Percentiles rank a stretch among this genome's conserved stretches.
Conservation (phyloP, 164 flowering plant species). For the Kingdonia uniflora region DNA sequence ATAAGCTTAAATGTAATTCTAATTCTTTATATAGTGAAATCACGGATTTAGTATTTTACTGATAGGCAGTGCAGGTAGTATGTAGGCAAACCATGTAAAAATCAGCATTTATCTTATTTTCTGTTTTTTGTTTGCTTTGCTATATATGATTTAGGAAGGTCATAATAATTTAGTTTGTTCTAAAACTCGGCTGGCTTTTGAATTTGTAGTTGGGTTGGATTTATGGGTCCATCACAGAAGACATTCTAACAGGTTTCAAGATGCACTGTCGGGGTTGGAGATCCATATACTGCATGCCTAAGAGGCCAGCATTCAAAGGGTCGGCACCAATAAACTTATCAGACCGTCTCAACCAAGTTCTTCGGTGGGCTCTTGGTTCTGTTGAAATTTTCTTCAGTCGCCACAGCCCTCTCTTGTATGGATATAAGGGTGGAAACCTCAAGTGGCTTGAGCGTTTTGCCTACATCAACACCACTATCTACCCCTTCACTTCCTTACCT, state of each 20-base stretch:
- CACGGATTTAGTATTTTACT: too few relatives aligned
- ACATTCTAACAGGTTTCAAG: conserved; percentile 88
- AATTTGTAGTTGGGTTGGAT: conserved; percentile 84
- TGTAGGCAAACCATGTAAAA: too few relatives aligned
- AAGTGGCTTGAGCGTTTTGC: conserved; percentile 84
- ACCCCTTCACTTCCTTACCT: conserved; percentile 92
- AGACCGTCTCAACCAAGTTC: conserved; percentile 87
- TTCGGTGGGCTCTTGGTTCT: conserved; percentile 95
- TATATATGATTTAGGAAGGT: too few relatives aligned
- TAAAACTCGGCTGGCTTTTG: neutral
- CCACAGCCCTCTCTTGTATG: conserved; percentile 95
- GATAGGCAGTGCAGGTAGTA: too few relatives aligned
- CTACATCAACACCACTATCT: conserved; percentile 82
- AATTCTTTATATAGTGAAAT: too few relatives aligned
- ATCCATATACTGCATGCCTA: conserved; percentile 90
- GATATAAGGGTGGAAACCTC: conserved; percentile 84
- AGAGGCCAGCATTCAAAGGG: conserved; percentile 97
- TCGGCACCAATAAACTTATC: conserved; percentile 95
- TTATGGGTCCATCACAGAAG: conserved; percentile 93
- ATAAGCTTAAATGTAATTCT: too few relatives aligned
- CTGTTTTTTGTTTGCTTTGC: too few relatives aligned
- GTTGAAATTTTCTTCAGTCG: conserved; percentile 89
- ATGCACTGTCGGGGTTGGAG: conserved; percentile 99
- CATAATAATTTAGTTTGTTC: too few relatives aligned
- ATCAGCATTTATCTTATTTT: too few relatives aligned